Evolutionary conservation across 2,329 filamentous ascomycete genomes (phyloP), one percentile per base, ranked within the genome.

Genomic region (Dactylellina leptospora): DNA sequence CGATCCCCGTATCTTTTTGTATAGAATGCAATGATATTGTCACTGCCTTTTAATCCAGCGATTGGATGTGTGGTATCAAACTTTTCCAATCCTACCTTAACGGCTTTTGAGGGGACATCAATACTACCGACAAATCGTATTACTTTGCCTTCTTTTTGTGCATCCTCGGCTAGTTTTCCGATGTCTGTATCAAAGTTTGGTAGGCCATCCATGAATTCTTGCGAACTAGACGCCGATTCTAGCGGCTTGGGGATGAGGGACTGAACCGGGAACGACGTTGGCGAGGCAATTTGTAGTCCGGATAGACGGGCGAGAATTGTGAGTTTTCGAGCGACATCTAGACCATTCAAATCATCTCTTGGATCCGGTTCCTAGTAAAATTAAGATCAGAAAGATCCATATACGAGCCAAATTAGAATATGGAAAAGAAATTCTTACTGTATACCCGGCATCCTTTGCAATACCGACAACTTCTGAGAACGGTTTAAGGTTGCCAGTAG

Each of bases 11-110:
- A 99, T 77, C 95, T 86, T 84, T 96, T 90, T 4, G 95, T 99
- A 82, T 97, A 96, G 84, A 99, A 97, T 83, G 89, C 96, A 79
- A 99, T 96, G 79, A 99, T 96, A 83, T 99, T 99, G 80, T 97
- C 95, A 80, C 93, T 97, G 33, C 95, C 95, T 85, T 96, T 96
- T 66, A 99, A 84, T 50, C 90, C 90, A 11, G 95, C 95, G 81
- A 99, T 97, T 10, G 95, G 91, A 23, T 60, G 28, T 20, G 58
- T 45, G 28, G 58, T 27, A 36, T 75, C 75, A 64, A 92, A 93
- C 81, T 90, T 91, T 84, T 97, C 89, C 75, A 99, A 82, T 1
- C 95, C 93, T 66, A 99, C 95, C 83, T 93, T 96, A 80, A 97
- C 90, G 76, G 88, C 83, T 79, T 91, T 89, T 73, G 84, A 85